Evolutionary conservation across 495 filamentous ascomycete species (phyloP), one percentile per base, ranked within the genome.

Genomic region (Talaromyces stipitatus): DNA sequence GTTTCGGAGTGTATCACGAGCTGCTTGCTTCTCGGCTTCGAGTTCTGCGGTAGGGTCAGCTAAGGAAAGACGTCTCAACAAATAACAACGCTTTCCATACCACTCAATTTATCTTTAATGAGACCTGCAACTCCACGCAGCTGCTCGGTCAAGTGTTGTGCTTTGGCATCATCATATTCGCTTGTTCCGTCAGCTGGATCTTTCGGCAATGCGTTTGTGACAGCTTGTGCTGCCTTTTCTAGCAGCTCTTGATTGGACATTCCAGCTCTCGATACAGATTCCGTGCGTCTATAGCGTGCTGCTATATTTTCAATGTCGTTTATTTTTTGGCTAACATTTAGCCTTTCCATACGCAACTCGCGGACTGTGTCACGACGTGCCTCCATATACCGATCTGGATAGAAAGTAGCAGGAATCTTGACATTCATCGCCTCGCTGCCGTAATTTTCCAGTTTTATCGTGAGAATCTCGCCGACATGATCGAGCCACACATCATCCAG

Each of bases 311-410:
- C 76, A 50, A 82, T 55, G 28, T 69, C 64, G 26, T 70, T 60
- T 12, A 82, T 66, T 28, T 76, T 68, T 26, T 73, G 63, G 18
- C 66, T 63, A 3, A 74, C 67, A 22, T 70, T 60, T 8, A 72
- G 66, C 62, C 69, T 70, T 45, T 68, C 68, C 5, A 62, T 52
- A 12, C 76, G 72, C 56, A 82, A 73, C n/a, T 78, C 78, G 50
- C 69, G 76, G 18, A 83, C 71, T 56, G 78, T 63, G 2, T 83
- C 74, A 59, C 75, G 76, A 57, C 79, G 81, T 30, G 68, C 71
- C 53, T 82, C 77, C 57, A 91, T 68, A 68, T 95, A 96, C 32
- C 90, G 79, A 66, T 95, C 91, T 7, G 85, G 78, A 62, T 92
- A 95, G 61, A 91, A 84, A 0, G 82, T 75, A 14, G 81, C 71